A percentile compares a stretch with the other conserved stretches of the same genome.
Conservation (phyloP, 164 flowering plant genomes). For the Platanus orientalis region DNA sequence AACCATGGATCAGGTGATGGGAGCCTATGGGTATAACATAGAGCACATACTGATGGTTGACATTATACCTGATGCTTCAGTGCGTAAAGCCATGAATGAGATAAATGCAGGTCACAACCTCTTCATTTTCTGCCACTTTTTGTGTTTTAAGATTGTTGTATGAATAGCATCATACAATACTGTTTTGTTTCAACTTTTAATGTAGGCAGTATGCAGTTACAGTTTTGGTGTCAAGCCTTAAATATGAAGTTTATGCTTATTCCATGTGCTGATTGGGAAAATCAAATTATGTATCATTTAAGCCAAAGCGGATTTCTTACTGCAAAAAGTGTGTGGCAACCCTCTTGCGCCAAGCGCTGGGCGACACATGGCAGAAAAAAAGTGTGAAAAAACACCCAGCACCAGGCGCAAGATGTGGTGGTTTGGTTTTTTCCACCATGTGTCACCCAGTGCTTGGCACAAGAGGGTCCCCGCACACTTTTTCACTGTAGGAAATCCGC, state of each 20-base stretch:
- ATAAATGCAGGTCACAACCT: slow-evolving; percentile 81
- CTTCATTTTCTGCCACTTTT: slow-evolving; percentile 1
- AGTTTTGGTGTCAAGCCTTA: not conserved
- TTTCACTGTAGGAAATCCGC: too few relatives aligned
- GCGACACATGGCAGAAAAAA: too few relatives aligned
- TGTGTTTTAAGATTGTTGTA: not conserved
- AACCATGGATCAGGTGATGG: slow-evolving; percentile 78
- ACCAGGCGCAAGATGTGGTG: too few relatives aligned
- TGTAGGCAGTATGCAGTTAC: not conserved
- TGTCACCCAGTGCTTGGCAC: too few relatives aligned
- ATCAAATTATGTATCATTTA: not conserved
- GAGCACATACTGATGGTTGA: slow-evolving; percentile 99
- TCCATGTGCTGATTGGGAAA: not conserved
- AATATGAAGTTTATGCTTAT: not conserved
- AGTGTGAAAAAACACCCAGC: too few relatives aligned
- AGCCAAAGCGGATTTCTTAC: too few relatives aligned
- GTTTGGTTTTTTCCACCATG: too few relatives aligned
- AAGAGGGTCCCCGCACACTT: too few relatives aligned
- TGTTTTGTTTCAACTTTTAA: not conserved
- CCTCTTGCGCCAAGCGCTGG: too few relatives aligned
- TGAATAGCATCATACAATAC: not conserved
- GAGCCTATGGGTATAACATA: slow-evolving; percentile 88
- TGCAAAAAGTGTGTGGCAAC: too few relatives aligned
- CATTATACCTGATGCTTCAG: slow-evolving; percentile 84
- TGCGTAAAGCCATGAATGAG: slow-evolving; percentile 98